Evolutionary conservation across 1,139 yeast genomes (phyloP).

Genomic region (Lodderomyces oxycetoniae): DNA sequence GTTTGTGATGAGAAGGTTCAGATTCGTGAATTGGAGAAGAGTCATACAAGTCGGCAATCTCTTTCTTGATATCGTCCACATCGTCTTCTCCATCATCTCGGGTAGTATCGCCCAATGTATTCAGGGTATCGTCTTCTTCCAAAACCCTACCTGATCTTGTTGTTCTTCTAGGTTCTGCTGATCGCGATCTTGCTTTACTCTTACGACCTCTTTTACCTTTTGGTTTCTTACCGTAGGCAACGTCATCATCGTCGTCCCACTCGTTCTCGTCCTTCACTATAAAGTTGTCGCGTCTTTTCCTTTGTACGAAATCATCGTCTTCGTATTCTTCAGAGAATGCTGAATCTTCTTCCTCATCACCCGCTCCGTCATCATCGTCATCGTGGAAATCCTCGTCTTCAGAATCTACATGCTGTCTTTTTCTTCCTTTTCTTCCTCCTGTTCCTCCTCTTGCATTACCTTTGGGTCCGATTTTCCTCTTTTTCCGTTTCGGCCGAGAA

Average conservation of each 20-base stretch:
- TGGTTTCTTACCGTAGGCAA: conserved; percentile 16
- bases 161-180: conserved; percentile 19
- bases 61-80: conserved; percentile 43
- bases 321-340: conserved; percentile 32
- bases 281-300: conserved; percentile 19
- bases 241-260: conserved; percentile 22
- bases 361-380: conserved; percentile 18
- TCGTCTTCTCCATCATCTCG: conserved; percentile 22
- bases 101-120: conserved; percentile 26
- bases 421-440: conserved; percentile 14
- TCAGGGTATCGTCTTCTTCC: conserved; percentile 16
- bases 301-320: conserved; percentile 30
- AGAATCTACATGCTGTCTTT: conserved; percentile 12
- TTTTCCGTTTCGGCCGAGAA: conserved; percentile 25
- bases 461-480: conserved; percentile 8
- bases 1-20: conserved; percentile 45
- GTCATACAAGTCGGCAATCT: conserved; percentile 49
- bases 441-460: conserved; percentile 9
- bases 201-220: conserved; percentile 15
- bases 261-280: conserved; percentile 33
- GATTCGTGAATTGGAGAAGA: conserved; percentile 51
- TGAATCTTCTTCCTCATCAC: conserved; percentile 26
- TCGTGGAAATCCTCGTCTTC: conserved; percentile 16
- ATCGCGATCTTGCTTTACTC: conserved; percentile 24
- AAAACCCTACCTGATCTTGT: conserved; percentile 12